Evolutionary conservation across 805 yeast genomes (phyloP).

Genomic region (Kuraishia piskuri): DNA sequence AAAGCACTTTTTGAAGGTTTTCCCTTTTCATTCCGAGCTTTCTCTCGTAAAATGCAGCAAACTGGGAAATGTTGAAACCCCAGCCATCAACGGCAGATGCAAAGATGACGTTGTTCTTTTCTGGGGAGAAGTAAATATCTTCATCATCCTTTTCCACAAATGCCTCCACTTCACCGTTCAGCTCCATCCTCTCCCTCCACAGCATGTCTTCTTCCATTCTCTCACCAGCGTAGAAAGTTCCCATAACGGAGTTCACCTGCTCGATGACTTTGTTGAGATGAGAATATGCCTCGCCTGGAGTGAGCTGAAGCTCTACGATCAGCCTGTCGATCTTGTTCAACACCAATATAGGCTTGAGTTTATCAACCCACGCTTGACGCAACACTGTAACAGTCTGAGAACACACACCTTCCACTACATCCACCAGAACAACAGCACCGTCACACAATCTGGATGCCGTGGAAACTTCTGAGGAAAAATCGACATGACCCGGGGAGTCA

Average conservation of each 20-base stretch:
- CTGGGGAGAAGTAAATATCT: slow-evolving; percentile 81
- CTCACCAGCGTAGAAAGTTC: slow-evolving; percentile 88
- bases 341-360: slow-evolving; percentile 79
- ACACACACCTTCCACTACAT: slow-evolving; percentile 97
- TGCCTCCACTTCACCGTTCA: slow-evolving; percentile 31
- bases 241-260: slow-evolving; percentile 91
- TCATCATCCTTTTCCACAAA: slow-evolving; percentile 72
- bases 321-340: slow-evolving; percentile 87
- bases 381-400: slow-evolving; percentile 94
- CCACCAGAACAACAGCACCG: slow-evolving; percentile 92
- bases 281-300: slow-evolving; percentile 77
- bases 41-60: slow-evolving; percentile 77
- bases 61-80: slow-evolving; percentile 90
- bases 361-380: slow-evolving; percentile 93
- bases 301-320: slow-evolving; percentile 69
- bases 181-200: slow-evolving; percentile 61
- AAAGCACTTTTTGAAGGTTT: slow-evolving; percentile 73
- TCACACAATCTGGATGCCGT: slow-evolving; percentile 95
- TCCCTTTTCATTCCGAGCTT: slow-evolving; percentile 79
- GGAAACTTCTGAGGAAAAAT: slow-evolving; percentile 92
- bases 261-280: slow-evolving; percentile 77
- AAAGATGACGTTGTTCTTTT: slow-evolving; percentile 80
- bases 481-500: slow-evolving; percentile 99
- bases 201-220: slow-evolving; percentile 80
- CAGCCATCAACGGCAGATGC: slow-evolving; percentile 93